Evolutionary conservation across 192 early-diverging fungal species (phyloP).

Genomic region (Coemansia sp.): DNA sequence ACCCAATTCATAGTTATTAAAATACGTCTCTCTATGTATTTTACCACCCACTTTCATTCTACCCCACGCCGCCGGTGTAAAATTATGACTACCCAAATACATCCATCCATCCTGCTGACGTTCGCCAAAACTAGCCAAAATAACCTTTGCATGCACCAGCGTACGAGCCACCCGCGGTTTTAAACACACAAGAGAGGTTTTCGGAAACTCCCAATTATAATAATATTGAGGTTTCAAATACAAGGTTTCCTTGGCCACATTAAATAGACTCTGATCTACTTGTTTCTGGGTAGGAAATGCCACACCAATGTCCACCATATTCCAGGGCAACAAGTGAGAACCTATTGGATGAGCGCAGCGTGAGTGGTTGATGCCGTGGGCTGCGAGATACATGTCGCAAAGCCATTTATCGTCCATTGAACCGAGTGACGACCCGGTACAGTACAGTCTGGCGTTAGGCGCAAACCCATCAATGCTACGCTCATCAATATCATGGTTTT

Average conservation of each 20-base stretch:
- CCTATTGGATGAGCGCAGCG: not conserved
- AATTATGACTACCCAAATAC: constrained; percentile 45
- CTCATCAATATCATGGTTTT: not conserved
- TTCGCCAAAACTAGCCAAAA: constrained; percentile 20
- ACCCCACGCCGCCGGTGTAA: constrained; percentile 40
- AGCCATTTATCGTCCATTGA: constrained; percentile 25
- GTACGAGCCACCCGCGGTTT: constrained; percentile 4
- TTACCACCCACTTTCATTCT: not conserved
- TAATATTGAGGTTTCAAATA: constrained; percentile 9
- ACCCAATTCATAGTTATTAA: constrained; percentile 47
- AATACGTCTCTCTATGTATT: not conserved
- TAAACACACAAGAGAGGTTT: constrained; percentile 1
- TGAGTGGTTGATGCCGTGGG: constrained; percentile 11
- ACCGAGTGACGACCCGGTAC: constrained; percentile 30
- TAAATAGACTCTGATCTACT: constrained; percentile 8
- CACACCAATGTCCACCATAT: constrained; percentile 26
- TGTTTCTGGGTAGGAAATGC: constrained; percentile 34
- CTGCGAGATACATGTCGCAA: constrained; percentile 34
- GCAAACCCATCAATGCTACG: not conserved
- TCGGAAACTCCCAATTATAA: constrained; percentile 9
- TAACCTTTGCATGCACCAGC: constrained; percentile 37
- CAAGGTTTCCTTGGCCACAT: not conserved
- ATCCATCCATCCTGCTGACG: constrained; percentile 26
- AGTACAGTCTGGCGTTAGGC: constrained; percentile 23
- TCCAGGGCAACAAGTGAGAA: not conserved